A percentile compares a stretch with the other conserved stretches of the same genome.
phyloP scores from a whole-genome alignment of 1,284 basidiomycete species.

The Irpex sp. region DNA sequence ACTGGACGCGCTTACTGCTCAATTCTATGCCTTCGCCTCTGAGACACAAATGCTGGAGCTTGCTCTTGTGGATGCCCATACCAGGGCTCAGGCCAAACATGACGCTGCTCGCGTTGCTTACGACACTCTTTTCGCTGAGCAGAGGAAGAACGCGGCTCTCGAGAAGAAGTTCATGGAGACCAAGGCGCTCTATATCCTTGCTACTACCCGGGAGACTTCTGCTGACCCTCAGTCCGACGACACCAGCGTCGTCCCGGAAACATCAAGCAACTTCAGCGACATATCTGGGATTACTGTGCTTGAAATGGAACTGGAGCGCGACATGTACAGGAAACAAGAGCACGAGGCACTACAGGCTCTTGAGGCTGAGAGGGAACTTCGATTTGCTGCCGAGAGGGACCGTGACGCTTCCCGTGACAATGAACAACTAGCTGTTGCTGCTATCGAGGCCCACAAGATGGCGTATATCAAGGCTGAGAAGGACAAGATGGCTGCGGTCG shows the following conservation, averaged over 20 bases:
- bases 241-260: not conserved
- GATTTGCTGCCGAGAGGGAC: not conserved
- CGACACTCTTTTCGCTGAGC: not conserved
- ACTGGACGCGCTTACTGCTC: not conserved
- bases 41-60: not conserved
- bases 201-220: not conserved
- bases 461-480: not conserved
- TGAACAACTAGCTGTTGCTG: not conserved
- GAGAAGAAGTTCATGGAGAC: not conserved
- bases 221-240: not conserved
- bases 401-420: not conserved
- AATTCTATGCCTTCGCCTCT: not conserved
- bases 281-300: not conserved
- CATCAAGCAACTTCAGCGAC: not conserved
- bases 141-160: not conserved
- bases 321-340: not conserved
- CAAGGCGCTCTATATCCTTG: not conserved
- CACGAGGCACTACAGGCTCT: not conserved
- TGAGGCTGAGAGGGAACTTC: not conserved
- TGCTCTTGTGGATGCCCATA: not conserved
- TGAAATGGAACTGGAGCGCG: not conserved
- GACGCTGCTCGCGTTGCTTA: not conserved
- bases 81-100: not conserved
- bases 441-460: not conserved
- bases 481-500: not conserved